Evolutionary conservation across 148 eudicot species (phyloP).

Genomic region (Suaeda aralocaspica): DNA sequence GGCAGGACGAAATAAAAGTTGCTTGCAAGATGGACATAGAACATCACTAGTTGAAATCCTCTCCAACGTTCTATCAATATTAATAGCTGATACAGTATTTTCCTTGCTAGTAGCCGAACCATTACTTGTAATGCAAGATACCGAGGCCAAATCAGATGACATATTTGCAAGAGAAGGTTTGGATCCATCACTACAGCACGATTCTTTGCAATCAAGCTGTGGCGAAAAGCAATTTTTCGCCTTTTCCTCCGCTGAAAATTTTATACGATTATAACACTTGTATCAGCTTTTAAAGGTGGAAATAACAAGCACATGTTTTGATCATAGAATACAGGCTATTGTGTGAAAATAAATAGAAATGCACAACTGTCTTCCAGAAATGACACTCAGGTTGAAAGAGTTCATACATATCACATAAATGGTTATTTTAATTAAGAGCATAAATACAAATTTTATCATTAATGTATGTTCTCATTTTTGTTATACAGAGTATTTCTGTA

Average conservation of each 20-base stretch:
- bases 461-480: too few relatives aligned
- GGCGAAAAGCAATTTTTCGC: constrained; percentile 45
- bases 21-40: constrained; percentile 57
- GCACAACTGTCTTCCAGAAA: neutral
- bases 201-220: constrained; percentile 38
- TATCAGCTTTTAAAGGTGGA: neutral
- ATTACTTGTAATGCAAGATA: neutral
- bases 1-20: constrained; percentile 57
- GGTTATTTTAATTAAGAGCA: neutral
- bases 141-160: constrained; percentile 18
- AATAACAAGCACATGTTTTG: neutral
- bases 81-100: constrained; percentile 13
- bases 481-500: too few relatives aligned
- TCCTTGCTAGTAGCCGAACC: constrained; percentile 23
- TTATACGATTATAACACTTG: constrained; percentile 12
- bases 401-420: neutral
- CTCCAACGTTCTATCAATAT: constrained; percentile 21
- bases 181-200: constrained; percentile 14
- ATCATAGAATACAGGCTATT: neutral
- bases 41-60: constrained; percentile 45
- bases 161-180: constrained; percentile 14
- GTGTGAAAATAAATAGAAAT: too few relatives aligned
- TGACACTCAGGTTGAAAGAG: neutral
- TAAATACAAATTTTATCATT: too few relatives aligned
- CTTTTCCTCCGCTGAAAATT: constrained; percentile 53